phyloP scores from a whole-genome alignment of 306 rosid genomes.

The Dryas octopetala region DNA sequence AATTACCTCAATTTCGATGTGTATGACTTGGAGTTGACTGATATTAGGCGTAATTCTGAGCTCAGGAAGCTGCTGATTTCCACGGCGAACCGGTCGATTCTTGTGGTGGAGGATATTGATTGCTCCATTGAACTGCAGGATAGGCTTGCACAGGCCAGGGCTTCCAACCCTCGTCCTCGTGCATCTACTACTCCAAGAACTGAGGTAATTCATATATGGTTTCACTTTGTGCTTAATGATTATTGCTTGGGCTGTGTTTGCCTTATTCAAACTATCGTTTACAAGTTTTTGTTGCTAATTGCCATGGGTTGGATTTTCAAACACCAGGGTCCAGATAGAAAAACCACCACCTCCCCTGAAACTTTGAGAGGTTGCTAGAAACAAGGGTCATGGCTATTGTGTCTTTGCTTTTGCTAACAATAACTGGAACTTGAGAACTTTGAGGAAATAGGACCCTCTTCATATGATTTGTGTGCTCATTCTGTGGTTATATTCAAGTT shows the following conservation, averaged over 20 bases:
- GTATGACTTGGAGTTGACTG: slow-evolving; percentile 29
- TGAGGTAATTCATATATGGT: background rate
- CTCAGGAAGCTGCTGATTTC: slow-evolving; percentile 30
- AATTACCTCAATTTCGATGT: slow-evolving; percentile 31
- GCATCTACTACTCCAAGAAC: background rate
- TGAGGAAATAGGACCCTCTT: background rate
- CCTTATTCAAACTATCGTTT: too few species aligned
- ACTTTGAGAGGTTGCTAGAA: too few species aligned
- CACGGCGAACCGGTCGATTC: slow-evolving; percentile 15
- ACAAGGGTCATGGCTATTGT: background rate
- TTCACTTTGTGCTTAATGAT: too few species aligned
- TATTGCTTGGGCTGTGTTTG: too few species aligned
- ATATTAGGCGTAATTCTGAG: slow-evolving; percentile 21
- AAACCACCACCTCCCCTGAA: too few species aligned
- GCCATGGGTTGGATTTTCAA: too few species aligned
- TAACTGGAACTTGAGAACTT: background rate
- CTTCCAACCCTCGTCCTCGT: background rate
- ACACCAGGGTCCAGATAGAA: too few species aligned
- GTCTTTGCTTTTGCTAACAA: background rate
- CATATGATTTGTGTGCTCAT: too few species aligned
- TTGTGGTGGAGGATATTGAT: slow-evolving; percentile 37
- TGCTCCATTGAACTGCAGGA: slow-evolving; percentile 22
- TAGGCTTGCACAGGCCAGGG: slow-evolving; percentile 8
- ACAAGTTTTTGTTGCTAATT: too few species aligned
- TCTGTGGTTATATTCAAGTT: too few species aligned